phyloP scores from a whole-genome alignment of 2,329 filamentous ascomycete species.

The Pseudogymnoascus verrucosus region DNA sequence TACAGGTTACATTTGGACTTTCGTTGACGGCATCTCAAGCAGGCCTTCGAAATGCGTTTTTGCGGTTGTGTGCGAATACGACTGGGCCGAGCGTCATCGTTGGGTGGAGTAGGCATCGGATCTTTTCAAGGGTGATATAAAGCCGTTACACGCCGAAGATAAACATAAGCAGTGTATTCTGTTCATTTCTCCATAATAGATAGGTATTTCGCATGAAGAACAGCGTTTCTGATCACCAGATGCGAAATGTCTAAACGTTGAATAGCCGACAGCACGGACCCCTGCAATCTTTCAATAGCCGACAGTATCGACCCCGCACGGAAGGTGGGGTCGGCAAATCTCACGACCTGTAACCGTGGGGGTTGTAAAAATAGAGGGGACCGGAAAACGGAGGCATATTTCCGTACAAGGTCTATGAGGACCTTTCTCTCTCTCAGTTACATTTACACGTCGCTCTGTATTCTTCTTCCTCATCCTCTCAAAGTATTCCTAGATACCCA shows the following conservation, averaged over 20 bases:
- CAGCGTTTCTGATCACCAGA: not conserved
- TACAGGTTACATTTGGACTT: constrained; percentile 22
- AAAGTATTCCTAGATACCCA: not conserved
- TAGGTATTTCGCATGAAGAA: not conserved
- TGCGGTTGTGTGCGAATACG: not conserved
- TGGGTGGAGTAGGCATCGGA: not conserved
- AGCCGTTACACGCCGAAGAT: not conserved
- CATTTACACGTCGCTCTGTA: not conserved
- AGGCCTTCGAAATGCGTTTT: constrained; percentile 20
- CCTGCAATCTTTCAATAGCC: not conserved
- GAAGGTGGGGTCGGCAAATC: not conserved
- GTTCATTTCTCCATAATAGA: not conserved
- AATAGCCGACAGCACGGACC: not conserved
- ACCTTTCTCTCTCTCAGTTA: not conserved
- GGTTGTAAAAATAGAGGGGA: not conserved
- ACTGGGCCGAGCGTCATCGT: not conserved
- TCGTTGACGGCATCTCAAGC: constrained; percentile 20
- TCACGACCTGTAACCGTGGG: not conserved
- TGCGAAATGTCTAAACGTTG: not conserved
- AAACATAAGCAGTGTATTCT: not conserved
- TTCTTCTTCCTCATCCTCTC: not conserved
- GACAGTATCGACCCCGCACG: not conserved
- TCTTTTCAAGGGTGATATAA: not conserved
- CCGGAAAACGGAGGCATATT: not conserved
- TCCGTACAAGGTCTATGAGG: not conserved